Conservation (phyloP, 306 rosid genomes). For the Cotoneaster glaucophyllus region DNA sequence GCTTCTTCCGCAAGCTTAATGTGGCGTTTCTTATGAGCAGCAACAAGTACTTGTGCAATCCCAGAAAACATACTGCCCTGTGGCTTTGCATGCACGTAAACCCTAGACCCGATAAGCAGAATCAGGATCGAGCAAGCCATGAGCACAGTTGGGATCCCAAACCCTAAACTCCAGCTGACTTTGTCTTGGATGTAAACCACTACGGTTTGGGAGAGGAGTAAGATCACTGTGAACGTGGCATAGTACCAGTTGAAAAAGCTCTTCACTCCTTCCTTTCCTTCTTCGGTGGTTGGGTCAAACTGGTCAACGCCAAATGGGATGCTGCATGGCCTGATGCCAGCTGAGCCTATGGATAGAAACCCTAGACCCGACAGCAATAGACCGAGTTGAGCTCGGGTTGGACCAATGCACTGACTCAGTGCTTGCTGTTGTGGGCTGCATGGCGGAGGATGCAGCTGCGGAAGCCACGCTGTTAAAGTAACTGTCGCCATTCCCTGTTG, state of each 20-base stretch:
- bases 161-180: slow-evolving; percentile 68
- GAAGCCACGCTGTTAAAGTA: slow-evolving; percentile 61
- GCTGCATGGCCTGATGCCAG: slow-evolving; percentile 69
- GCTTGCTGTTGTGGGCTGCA: slow-evolving; percentile 27
- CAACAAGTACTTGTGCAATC: slow-evolving; percentile 38
- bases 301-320: slow-evolving; percentile 77
- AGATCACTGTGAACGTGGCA: slow-evolving; percentile 27
- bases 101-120: slow-evolving; percentile 38
- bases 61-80: slow-evolving; percentile 55
- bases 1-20: slow-evolving; percentile 24
- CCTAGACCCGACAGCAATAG: slow-evolving; percentile 35
- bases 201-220: slow-evolving; percentile 37
- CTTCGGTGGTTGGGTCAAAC: slow-evolving; percentile 46
- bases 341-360: slow-evolving; percentile 46
- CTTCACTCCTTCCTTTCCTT: slow-evolving; percentile 48
- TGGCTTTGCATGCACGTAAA: slow-evolving; percentile 42
- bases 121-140: slow-evolving; percentile 45
- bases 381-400: slow-evolving; percentile 24
- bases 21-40: slow-evolving; percentile 53
- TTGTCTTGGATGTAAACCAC: slow-evolving; percentile 65
- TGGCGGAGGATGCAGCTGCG: slow-evolving; percentile 50
- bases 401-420: slow-evolving; percentile 35
- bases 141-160: slow-evolving; percentile 46
- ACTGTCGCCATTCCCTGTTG: slow-evolving; percentile 63
- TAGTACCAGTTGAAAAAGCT: slow-evolving; percentile 79